Conservation (phyloP, 1,139 yeast genomes). For the Pichia sp. region DNA sequence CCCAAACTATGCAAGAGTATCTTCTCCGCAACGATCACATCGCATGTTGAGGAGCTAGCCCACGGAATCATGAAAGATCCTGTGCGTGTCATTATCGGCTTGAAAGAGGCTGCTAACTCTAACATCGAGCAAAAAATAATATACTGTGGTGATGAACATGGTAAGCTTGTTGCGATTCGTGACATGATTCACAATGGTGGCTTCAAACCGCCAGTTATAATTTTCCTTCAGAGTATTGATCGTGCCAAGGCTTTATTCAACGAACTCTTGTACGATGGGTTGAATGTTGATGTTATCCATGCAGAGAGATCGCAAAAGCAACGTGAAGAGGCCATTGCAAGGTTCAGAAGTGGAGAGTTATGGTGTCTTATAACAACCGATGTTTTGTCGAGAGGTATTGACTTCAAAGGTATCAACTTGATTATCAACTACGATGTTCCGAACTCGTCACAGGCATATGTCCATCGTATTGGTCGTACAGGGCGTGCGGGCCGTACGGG, state of each 20-base stretch:
- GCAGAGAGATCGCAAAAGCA: slow-evolving; percentile 90
- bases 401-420: slow-evolving; percentile 89
- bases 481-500: slow-evolving; percentile 93
- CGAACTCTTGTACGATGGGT: slow-evolving; percentile 82
- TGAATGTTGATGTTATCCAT: slow-evolving; percentile 93
- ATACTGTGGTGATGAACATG: slow-evolving; percentile 91
- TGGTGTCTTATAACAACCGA: slow-evolving; percentile 98
- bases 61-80: slow-evolving; percentile 80
- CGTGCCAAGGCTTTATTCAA: slow-evolving; percentile 95
- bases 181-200: slow-evolving; percentile 83
- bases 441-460: slow-evolving; percentile 87
- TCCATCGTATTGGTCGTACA: slow-evolving; percentile 97
- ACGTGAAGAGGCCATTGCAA: slow-evolving; percentile 77
- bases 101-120: slow-evolving; percentile 85
- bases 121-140: slow-evolving; percentile 80
- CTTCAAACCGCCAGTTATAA: slow-evolving; percentile 87
- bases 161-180: slow-evolving; percentile 84
- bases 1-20: slow-evolving; percentile 60
- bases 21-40: slow-evolving; percentile 94
- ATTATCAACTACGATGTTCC: slow-evolving; percentile 97
- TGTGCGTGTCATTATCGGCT: slow-evolving; percentile 83
- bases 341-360: slow-evolving; percentile 82
- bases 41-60: slow-evolving; percentile 88
- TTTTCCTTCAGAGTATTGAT: slow-evolving; percentile 84
- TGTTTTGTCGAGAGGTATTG: slow-evolving; percentile 93